phyloP scores from a whole-genome alignment of 176 grass and related monocot genomes.

The Carex cristatella region DNA sequence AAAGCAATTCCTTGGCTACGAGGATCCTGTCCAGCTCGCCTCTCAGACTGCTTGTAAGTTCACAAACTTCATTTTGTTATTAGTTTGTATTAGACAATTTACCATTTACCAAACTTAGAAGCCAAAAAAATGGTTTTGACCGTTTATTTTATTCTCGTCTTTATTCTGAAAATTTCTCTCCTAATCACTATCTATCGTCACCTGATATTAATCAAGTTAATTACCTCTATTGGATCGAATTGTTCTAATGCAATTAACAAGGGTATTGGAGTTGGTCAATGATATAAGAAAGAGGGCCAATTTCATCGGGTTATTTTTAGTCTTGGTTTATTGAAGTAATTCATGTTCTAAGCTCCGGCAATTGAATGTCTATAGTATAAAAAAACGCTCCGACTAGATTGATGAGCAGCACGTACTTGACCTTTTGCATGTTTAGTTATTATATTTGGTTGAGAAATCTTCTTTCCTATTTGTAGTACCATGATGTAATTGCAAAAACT shows the following conservation, averaged over 20 bases:
- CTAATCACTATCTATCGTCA: not conserved
- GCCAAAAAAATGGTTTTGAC: not conserved
- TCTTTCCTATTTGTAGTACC: not conserved
- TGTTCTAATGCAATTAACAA: not conserved
- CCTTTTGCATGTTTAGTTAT: not conserved
- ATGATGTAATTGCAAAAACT: not conserved
- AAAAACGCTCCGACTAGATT: not conserved
- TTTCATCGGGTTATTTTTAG: not conserved
- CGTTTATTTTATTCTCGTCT: not conserved
- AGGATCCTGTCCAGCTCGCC: conserved; percentile 74
- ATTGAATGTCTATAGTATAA: not conserved
- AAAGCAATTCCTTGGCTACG: conserved; percentile 70
- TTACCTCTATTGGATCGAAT: not conserved
- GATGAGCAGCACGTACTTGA: not conserved
- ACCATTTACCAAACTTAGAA: not conserved
- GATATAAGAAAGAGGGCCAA: not conserved
- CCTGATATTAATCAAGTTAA: not conserved
- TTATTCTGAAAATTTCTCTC: not conserved
- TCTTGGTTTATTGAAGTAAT: not conserved
- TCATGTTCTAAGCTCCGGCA: not conserved
- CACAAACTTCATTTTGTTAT: not conserved
- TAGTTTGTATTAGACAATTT: not conserved
- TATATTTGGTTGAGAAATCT: not conserved
- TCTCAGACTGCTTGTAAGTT: conserved; percentile 72
- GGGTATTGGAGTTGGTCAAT: not conserved